Evolutionary conservation across 768 basidiomycete genomes (phyloP).

Genomic region (Termitomyces sp.): DNA sequence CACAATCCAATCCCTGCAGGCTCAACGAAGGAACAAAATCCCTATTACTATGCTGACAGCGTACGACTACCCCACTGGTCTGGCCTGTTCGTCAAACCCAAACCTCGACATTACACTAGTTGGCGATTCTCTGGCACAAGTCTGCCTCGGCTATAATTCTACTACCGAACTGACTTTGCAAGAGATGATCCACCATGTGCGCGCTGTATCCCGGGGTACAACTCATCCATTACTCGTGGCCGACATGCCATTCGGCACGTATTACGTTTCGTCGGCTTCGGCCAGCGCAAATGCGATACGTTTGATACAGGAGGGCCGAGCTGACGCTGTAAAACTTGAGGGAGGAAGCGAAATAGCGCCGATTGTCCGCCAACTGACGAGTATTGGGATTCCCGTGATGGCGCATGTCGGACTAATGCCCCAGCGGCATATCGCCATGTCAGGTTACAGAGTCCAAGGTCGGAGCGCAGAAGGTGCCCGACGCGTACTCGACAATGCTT

Average conservation of each 20-base stretch:
- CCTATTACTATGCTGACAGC: slow-evolving; percentile 96
- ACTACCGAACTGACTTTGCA: slow-evolving; percentile 84
- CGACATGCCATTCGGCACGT: slow-evolving; percentile 95
- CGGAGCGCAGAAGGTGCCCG: slow-evolving; percentile 58
- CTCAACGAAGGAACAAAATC: slow-evolving; percentile 46
- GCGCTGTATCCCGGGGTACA: slow-evolving; percentile 79
- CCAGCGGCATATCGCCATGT: slow-evolving; percentile 76
- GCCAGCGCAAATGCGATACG: slow-evolving; percentile 76
- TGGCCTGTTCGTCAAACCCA: slow-evolving; percentile 47
- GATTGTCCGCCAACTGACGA: slow-evolving; percentile 62
- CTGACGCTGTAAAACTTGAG: slow-evolving; percentile 90
- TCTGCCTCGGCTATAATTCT: slow-evolving; percentile 81
- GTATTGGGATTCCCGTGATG: slow-evolving; percentile 89
- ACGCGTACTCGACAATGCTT: slow-evolving; percentile 56
- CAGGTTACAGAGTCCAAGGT: slow-evolving; percentile 91
- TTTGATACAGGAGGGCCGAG: slow-evolving; percentile 77
- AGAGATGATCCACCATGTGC: slow-evolving; percentile 91
- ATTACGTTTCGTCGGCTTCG: slow-evolving; percentile 56
- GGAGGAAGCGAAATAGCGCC: slow-evolving; percentile 77
- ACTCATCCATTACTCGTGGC: slow-evolving; percentile 81
- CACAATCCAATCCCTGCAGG: slow-evolving; percentile 72
- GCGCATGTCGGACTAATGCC: slow-evolving; percentile 90
- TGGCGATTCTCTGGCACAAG: slow-evolving; percentile 95
- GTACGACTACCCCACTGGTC: slow-evolving; percentile 91
- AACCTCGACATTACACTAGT: slow-evolving; percentile 87